These are phyloP conservation scores for Cystobasidium pallidum DNA, from an alignment of 1,284 basidiomycete genomes.

Conservation along the genomic window DNA sequence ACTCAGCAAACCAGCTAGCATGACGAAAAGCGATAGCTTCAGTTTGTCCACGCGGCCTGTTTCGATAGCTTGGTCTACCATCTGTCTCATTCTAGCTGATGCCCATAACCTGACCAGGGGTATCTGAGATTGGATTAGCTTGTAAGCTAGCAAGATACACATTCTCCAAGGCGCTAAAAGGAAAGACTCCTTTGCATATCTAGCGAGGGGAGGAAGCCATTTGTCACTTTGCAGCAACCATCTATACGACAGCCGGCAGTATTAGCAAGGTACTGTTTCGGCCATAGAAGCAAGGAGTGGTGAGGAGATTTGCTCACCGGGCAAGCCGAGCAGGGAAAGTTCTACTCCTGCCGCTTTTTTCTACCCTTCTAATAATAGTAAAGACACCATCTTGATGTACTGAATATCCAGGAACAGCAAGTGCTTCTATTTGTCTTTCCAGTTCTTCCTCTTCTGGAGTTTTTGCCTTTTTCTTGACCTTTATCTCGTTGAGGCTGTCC, in stretches of 20 bases:
- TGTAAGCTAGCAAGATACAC: conserved; percentile 17
- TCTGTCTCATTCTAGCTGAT: conserved; percentile 15
- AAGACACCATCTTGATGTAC: conserved; percentile 38
- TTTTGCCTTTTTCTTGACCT: neutral
- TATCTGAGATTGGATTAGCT: conserved; percentile 13
- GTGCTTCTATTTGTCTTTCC: conserved; percentile 29
- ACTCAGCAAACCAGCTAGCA: conserved; percentile 21
- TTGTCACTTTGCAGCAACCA: conserved; percentile 25
- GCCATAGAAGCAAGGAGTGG: neutral
- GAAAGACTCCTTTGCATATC: conserved; percentile 34
- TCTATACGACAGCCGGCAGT: neutral
- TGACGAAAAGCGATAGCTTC: conserved; percentile 8
- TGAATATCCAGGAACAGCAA: conserved; percentile 31
- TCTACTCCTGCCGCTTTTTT: conserved; percentile 11
- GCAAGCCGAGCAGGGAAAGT: conserved; percentile 42
- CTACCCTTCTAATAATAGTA: conserved; percentile 19
- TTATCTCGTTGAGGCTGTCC: neutral
- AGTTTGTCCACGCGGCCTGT: conserved; percentile 28
- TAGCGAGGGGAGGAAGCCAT: conserved; percentile 27
- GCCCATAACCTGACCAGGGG: conserved; percentile 37
- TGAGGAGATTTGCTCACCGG: conserved; percentile 4
- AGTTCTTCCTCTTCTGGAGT: conserved; percentile 19
- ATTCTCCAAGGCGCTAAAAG: conserved; percentile 34
- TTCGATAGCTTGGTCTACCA: conserved; percentile 38
- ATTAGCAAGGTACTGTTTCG: too few species aligned